A percentile compares a stretch with the other conserved stretches of the same genome.
phyloP scores from a whole-genome alignment of 192 early-diverging fungal genomes.

The Martensiomyces pterosporus region DNA sequence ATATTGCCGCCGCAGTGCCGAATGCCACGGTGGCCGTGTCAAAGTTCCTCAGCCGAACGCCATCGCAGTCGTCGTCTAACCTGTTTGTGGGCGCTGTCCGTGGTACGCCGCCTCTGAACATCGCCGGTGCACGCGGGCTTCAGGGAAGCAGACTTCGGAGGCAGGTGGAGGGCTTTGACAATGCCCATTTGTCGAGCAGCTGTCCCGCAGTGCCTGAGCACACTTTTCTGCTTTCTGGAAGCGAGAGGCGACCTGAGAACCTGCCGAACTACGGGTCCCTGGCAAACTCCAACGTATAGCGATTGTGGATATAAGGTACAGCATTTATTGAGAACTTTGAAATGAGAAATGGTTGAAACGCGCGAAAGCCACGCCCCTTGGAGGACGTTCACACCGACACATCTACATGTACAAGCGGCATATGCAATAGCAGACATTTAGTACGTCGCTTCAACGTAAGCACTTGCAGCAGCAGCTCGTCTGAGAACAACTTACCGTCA shows the following conservation, averaged over 20 bases:
- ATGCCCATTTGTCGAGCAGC: neutral
- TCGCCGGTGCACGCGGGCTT: no score
- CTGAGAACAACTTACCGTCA: slow-evolving; percentile 37
- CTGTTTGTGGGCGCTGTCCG: no score
- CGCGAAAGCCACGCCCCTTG: neutral
- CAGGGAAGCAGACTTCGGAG: no score
- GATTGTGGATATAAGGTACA: no score
- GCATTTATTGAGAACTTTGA: no score
- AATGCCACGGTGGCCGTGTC: slow-evolving; percentile 13
- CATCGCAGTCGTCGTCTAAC: slow-evolving; percentile 9
- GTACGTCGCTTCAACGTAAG: neutral
- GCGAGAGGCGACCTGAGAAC: neutral
- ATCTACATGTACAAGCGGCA: slow-evolving; percentile 2
- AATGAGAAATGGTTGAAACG: neutral
- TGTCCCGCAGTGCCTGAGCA: neutral
- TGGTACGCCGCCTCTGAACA: no score
- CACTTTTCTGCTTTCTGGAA: neutral
- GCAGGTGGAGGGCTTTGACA: no score
- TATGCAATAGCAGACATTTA: no score
- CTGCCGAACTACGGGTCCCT: slow-evolving; percentile 19
- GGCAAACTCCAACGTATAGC: no score
- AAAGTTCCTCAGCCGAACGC: slow-evolving; percentile 8
- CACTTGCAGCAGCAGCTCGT: neutral
- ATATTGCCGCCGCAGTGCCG: slow-evolving; percentile 13
- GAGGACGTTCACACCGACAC: neutral